Evolutionary conservation across 2,329 filamentous ascomycete genomes (phyloP).

Genomic region (Didymella sp.): DNA sequence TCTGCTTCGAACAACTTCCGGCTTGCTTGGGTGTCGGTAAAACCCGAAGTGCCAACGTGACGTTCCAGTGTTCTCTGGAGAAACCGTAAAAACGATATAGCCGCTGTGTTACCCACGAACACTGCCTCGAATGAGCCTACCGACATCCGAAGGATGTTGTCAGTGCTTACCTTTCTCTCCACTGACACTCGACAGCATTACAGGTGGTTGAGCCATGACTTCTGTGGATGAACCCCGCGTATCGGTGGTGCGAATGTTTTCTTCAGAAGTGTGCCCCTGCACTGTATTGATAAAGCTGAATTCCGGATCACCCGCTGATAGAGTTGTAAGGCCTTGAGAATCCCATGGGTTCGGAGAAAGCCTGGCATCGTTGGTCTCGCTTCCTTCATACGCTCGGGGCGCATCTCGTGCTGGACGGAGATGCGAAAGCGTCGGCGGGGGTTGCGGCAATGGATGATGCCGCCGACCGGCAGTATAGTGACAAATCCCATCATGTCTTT

Average conservation of each 20-base stretch:
- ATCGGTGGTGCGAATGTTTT: conserved; percentile 18
- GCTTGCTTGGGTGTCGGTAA: conserved; percentile 60
- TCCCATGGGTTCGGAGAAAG: conserved; percentile 18
- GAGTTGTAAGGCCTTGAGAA: conserved; percentile 4
- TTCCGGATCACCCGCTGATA: conserved; percentile 6
- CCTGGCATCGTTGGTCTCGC: conserved; percentile 1
- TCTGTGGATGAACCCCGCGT: conserved; percentile 24
- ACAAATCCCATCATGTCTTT: conserved; percentile 22
- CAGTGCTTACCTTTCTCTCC: conserved; percentile 55
- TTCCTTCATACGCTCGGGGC: background rate
- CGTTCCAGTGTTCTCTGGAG: conserved; percentile 57
- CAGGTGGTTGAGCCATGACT: conserved; percentile 23
- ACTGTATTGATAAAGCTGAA: background rate
- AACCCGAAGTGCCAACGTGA: conserved; percentile 62
- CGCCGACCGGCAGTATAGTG: conserved; percentile 21
- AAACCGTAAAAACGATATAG: conserved; percentile 64
- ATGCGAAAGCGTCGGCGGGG: conserved; percentile 2
- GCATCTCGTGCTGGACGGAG: background rate
- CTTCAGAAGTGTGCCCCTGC: conserved; percentile 9
- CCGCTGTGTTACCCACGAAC: conserved; percentile 59
- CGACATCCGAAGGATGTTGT: background rate
- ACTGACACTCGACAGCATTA: conserved; percentile 61
- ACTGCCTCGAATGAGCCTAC: conserved; percentile 41
- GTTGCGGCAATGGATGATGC: conserved; percentile 19
- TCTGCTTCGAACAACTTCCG: conserved; percentile 63